phyloP scores from a whole-genome alignment of 768 basidiomycete genomes.

The Phaffia australis region DNA sequence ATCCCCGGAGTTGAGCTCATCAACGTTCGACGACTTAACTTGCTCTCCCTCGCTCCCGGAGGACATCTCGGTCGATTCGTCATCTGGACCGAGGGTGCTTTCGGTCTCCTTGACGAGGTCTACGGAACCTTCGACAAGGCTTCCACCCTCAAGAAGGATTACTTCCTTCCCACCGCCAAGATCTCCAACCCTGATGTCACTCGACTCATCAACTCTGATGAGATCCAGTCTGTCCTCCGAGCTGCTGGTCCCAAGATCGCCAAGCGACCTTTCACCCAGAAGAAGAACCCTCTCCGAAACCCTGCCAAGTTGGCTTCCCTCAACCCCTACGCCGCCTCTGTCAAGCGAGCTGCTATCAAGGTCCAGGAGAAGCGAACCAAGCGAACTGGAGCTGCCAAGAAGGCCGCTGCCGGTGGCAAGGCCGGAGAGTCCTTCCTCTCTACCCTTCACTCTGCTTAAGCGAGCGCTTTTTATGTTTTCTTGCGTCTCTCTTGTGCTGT shows the following conservation, averaged over 20 bases:
- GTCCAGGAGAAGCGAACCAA: slow-evolving; percentile 64
- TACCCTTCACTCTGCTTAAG: slow-evolving; percentile 74
- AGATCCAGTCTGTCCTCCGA: slow-evolving; percentile 94
- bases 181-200: slow-evolving; percentile 94
- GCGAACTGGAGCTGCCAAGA: slow-evolving; percentile 44
- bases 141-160: slow-evolving; percentile 73
- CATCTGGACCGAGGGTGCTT: slow-evolving; percentile 97
- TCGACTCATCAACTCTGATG: slow-evolving; percentile 54
- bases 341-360: slow-evolving; percentile 28
- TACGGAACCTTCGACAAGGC: slow-evolving; percentile 89
- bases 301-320: slow-evolving; percentile 71
- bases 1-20: slow-evolving; percentile 95
- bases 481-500: not conserved
- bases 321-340: slow-evolving; percentile 74
- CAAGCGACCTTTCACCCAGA: slow-evolving; percentile 95
- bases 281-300: slow-evolving; percentile 72
- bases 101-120: slow-evolving; percentile 81
- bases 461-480: not conserved
- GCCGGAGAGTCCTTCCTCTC: slow-evolving; percentile 73
- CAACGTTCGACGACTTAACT: slow-evolving; percentile 85
- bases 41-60: slow-evolving; percentile 98
- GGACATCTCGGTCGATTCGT: slow-evolving; percentile 98
- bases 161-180: slow-evolving; percentile 85
- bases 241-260: slow-evolving; percentile 70
- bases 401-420: slow-evolving; percentile 52